Evolutionary conservation across 306 rosid genomes (phyloP), one percentile per base, ranked within the genome.

Genomic region (Neltuma alba): DNA sequence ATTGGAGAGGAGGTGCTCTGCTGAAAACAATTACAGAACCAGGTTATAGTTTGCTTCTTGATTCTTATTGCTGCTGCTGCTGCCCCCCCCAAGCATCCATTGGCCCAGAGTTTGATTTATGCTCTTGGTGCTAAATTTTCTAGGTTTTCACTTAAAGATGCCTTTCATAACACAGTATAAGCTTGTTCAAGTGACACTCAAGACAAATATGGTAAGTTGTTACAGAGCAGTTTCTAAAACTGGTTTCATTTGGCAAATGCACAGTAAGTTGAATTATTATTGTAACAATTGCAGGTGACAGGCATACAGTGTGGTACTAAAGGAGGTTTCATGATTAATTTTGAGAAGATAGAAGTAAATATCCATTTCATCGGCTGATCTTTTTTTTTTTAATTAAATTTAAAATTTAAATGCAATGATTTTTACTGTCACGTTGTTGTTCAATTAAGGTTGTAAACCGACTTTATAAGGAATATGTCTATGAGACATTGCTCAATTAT

Each of bases 1-100:
- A 94, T 79, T 94, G 98, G 97, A 87, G 91, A 85, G 97, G 98
- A 74, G 98, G 98, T 58, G 97, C 98, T 60, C 98, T 94, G 85
- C 57, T 94, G 75, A 85, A 91, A 38, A 82, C 84, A 13, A 91
- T 91, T 74, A 87, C 97, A 6, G 86, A 88, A 67, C 97, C 98
- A 86, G 97, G 97, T 94, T 45, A n/a, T 9, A 14, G 12, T 7
- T 14, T 33, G 8, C 41, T 55, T 31, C 21, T 48, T 37, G 45
- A 27, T 63, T 44, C 70, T 13, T 71, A n/a, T n/a, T n/a, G n/a
- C n/a, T n/a, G n/a, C n/a, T n/a, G n/a, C n/a, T n/a, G n/a, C n/a
- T n/a, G n/a, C n/a, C n/a, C n/a, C n/a, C n/a, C n/a, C n/a, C n/a
- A n/a, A n/a, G n/a, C n/a, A n/a, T n/a, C n/a, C n/a, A 37, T 61